Base-by-base conservation (phyloP, 495 filamentous ascomycete genomes). In the Penicillium mononematosum region DNA sequence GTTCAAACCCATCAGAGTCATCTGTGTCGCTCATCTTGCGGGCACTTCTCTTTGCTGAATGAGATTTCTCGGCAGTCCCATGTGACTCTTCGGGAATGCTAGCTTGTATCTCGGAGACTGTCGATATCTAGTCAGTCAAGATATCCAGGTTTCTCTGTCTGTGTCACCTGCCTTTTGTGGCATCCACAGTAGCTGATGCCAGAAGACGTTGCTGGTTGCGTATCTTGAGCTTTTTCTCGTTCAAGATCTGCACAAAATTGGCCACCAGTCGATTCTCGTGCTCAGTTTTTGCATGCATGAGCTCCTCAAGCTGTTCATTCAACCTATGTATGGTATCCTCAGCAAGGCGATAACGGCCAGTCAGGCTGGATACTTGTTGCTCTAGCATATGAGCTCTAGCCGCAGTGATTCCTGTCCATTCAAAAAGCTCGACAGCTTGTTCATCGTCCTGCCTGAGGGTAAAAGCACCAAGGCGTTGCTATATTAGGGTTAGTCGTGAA, bases 221-320 rank as follows among this genome's bases (percentile, higher is more conserved):
- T 22, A 96, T 93, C 71, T 94, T 95, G n/a, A 89, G 75, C 70
- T 96, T 96, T 72, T 96, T 96, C 62, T 86, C 85, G 60, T 96
- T 96, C 0, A 96, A 70, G 2, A 95, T 69, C 19, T 81, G 77
- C 34, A 79, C 79, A 53, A 91, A 90, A 65, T 89, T 91, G 38
- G 82, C 78, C 3, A 95, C 71, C 5, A 95, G 68, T 50, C 85
- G 81, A 17, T 81, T 76, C 64, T 96, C 90, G 53, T 91, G 82
- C 17, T 83, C 82, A 42, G 71, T 73, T 60, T 91, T 91, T 11
- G 86, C 75, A 38, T 72, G 72, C n/a, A 83, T 76, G 27, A 92
- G 78, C 34, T 90, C 85, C 9, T 85, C 78, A 0, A 91, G 70
- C 63, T 86, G 82, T 14, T 65, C 66, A 47, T 77, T 79, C 9